These are phyloP conservation scores for Xylariaceae sp. DNA, from an alignment of 2,329 filamentous ascomycete genomes.

Conservation along the genomic window DNA sequence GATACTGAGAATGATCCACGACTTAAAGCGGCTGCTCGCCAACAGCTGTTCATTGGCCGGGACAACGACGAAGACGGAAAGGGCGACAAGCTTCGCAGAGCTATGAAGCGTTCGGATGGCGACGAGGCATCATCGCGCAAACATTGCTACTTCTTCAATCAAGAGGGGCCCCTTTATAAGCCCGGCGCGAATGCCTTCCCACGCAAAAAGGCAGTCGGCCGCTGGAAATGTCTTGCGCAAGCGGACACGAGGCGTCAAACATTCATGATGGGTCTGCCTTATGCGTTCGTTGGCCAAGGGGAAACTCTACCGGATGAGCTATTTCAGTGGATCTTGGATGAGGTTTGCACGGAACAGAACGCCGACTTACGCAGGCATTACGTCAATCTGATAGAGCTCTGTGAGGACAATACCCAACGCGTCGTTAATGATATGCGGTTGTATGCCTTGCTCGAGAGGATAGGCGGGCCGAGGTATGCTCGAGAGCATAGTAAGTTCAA, in stretches of 20 bases:
- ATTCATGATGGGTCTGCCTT: conserved; percentile 68
- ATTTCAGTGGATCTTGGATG: conserved; percentile 69
- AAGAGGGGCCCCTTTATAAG: conserved; percentile 39
- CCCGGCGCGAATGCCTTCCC: conserved; percentile 46
- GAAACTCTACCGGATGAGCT: conserved; percentile 66
- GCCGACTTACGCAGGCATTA: conserved; percentile 67
- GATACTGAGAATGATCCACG: conserved; percentile 46
- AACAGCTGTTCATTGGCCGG: conserved; percentile 44
- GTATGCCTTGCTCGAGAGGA: conserved; percentile 59
- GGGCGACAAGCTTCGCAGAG: conserved; percentile 47
- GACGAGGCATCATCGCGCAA: conserved; percentile 41
- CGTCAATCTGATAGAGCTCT: conserved; percentile 57
- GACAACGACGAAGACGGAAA: conserved; percentile 35
- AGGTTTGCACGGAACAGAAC: conserved; percentile 63
- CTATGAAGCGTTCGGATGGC: conserved; percentile 58
- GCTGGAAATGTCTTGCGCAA: conserved; percentile 58
- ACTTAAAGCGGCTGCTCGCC: conserved; percentile 54
- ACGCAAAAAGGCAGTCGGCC: conserved; percentile 45
- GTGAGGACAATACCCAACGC: conserved; percentile 50
- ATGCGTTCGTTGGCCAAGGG: conserved; percentile 56
- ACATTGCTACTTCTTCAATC: conserved; percentile 60
- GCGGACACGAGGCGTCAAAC: conserved; percentile 61
- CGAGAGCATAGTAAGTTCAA: conserved; percentile 38
- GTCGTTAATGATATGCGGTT: conserved; percentile 55
- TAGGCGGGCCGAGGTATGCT: conserved; percentile 63